Percentiles rank a stretch among this genome's conserved stretches.
Evolutionary conservation across 805 yeast genomes (phyloP).

Genomic region (Debaryomyces maramus): DNA sequence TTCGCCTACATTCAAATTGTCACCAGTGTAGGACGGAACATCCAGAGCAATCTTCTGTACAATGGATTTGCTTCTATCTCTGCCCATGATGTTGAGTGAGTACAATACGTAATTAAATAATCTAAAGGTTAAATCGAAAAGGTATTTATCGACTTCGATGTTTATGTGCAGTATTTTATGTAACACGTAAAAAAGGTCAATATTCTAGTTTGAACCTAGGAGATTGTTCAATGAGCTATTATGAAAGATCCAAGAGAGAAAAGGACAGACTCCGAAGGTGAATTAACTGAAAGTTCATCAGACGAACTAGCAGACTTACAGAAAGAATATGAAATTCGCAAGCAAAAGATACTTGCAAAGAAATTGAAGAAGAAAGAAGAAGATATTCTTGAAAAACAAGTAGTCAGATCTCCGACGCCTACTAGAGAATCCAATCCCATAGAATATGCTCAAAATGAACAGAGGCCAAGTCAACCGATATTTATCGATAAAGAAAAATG

Average conservation of each 20-base stretch:
- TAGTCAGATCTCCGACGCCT: constrained; percentile 14
- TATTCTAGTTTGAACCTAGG: not conserved
- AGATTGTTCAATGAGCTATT: not conserved
- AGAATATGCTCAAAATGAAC: not conserved
- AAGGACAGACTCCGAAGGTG: constrained; percentile 23
- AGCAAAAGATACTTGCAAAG: constrained; percentile 16
- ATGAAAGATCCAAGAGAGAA: constrained; percentile 37
- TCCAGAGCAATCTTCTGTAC: constrained; percentile 62
- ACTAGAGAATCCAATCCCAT: not conserved
- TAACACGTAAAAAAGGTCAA: not conserved
- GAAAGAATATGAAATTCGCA: constrained; percentile 35
- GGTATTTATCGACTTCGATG: not conserved
- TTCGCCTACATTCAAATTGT: constrained; percentile 18
- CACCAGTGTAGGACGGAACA: constrained; percentile 41
- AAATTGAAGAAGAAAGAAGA: constrained; percentile 12
- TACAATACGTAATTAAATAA: no score
- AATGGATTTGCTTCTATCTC: constrained; percentile 60
- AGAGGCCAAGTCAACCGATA: not conserved
- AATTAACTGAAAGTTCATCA: constrained; percentile 37
- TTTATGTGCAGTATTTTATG: not conserved
- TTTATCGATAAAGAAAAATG: not conserved
- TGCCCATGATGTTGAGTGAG: constrained; percentile 31
- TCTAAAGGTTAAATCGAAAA: no score
- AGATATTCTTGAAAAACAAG: constrained; percentile 6
- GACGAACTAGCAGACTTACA: constrained; percentile 39